Conservation (phyloP, 257 asterid genomes). For the Ilex aquifolium region DNA sequence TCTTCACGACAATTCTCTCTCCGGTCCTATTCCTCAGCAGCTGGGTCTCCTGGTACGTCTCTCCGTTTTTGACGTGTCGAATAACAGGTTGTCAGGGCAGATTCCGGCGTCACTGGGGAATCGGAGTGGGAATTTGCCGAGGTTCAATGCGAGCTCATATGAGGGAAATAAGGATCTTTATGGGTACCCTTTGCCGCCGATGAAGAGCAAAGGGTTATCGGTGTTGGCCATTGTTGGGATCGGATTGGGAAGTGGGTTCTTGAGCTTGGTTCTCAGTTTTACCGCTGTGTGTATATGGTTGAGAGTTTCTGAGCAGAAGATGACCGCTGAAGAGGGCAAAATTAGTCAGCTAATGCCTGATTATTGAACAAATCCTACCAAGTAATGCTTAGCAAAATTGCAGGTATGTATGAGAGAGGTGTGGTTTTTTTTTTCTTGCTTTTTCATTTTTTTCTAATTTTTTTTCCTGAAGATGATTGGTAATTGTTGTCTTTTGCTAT, state of each 20-base stretch:
- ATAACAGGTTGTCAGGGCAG: background rate
- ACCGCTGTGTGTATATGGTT: background rate
- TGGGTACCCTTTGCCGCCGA: background rate
- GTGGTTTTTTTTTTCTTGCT: conserved; percentile 8
- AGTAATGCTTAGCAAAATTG: conserved; percentile 6
- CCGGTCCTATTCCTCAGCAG: background rate
- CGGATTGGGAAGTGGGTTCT: background rate
- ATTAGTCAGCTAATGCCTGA: conserved; percentile 75
- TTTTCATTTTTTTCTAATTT: background rate
- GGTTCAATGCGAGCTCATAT: background rate
- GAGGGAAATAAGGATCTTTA: background rate
- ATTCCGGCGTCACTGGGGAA: background rate
- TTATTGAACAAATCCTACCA: conserved; percentile 32
- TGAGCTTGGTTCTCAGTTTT: background rate
- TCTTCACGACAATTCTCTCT: background rate
- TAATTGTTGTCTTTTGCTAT: conserved; percentile 3
- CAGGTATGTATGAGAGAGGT: conserved; percentile 22
- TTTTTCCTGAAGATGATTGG: conserved; percentile 10
- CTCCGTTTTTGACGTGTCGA: background rate
- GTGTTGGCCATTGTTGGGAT: background rate
- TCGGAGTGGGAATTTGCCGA: background rate
- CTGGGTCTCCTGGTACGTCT: background rate
- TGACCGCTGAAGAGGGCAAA: background rate
- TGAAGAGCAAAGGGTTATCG: background rate
- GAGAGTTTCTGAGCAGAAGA: background rate